Evolutionary conservation across 2,329 filamentous ascomycete species (phyloP), one percentile per base, ranked within the genome.

Genomic region (Orbilia quercus): DNA sequence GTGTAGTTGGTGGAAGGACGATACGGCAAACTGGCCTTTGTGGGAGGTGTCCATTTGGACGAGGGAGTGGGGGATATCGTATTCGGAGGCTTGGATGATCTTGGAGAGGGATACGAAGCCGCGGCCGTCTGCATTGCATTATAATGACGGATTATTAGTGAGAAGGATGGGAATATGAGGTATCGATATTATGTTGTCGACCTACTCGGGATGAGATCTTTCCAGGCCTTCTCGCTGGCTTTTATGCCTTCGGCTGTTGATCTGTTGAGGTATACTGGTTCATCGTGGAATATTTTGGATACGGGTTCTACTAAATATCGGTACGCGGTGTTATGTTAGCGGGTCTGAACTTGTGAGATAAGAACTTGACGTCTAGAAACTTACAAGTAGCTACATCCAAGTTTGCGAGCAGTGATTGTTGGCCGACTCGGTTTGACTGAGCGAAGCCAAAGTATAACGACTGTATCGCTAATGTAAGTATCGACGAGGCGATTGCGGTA

Each of bases 1-100:
- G 63, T 82, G 80, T 0, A 82, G 78, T 62, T 82, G 81, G 75
- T 82, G 81, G 76, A 81, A 82, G 14, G 80, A 80, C 22, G 80
- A 77, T 12, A 72, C 45, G 18, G 67, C 59, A 31, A 65, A 72
- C 60, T 72, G 53, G 14, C 59, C 67, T 1, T 42, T 62, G 34
- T 72, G 59, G 2, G 44, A 34, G 4, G 38, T 55, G 28, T 72
- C 59, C 38, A 59, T 34, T n/a, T 34, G 23, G 20, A 55, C 20
- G 6, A 65, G 45, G 25, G 51, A 53, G 31, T n/a, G 12, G 6
- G 67, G 59, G 14, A 72, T 34, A 5, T 48, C 42, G 51, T 57
- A 40, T 28, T 57, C 20, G 2, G 66, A 71, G 7, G 59, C 51
- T 40, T 53, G 34, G 23, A 48, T 62, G n/a, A 72, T 34, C 55